Evolutionary conservation across 352 stramenopile species (phyloP).

Genomic region (Globisporangium nunn): DNA sequence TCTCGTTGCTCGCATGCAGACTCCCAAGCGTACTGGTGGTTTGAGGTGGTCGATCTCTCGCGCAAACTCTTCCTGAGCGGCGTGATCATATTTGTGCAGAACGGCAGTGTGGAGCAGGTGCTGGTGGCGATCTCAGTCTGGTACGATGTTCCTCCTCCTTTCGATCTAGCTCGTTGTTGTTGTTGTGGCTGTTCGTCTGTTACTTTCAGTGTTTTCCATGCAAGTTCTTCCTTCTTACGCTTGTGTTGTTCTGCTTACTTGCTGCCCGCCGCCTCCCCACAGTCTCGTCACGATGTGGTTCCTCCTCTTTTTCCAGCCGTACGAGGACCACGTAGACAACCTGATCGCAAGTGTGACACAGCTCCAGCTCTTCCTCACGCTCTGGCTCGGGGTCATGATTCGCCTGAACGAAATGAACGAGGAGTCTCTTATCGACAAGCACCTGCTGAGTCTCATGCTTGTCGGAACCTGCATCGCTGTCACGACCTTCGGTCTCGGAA

Average conservation of each 20-base stretch:
- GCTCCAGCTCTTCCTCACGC: slow-evolving; percentile 70
- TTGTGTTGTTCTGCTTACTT: background rate
- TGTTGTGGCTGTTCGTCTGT: background rate
- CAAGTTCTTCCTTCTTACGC: background rate
- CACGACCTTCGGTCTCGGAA: slow-evolving; percentile 49
- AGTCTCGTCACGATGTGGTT: slow-evolving; percentile 73
- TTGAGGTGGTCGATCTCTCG: slow-evolving; percentile 73
- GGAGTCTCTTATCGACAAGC: slow-evolving; percentile 56
- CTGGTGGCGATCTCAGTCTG: slow-evolving; percentile 60
- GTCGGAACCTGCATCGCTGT: slow-evolving; percentile 54
- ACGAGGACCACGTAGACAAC: slow-evolving; percentile 63
- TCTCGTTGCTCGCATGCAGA: slow-evolving; percentile 22
- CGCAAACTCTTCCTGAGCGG: slow-evolving; percentile 70
- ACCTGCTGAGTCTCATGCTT: slow-evolving; percentile 53
- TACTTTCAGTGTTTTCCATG: too few relatives aligned
- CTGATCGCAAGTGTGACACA: slow-evolving; percentile 68
- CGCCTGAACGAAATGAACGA: slow-evolving; percentile 55
- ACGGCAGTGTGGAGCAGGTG: slow-evolving; percentile 63
- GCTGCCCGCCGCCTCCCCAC: background rate
- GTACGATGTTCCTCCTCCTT: slow-evolving; percentile 10
- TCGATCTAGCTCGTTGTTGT: too few relatives aligned
- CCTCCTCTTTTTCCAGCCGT: slow-evolving; percentile 70
- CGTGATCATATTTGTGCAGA: slow-evolving; percentile 69
- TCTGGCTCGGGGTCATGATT: slow-evolving; percentile 79
- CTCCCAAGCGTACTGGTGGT: slow-evolving; percentile 67